Base-by-base conservation (phyloP, 108 stramenopile genomes). In the Seminavis robusta region DNA sequence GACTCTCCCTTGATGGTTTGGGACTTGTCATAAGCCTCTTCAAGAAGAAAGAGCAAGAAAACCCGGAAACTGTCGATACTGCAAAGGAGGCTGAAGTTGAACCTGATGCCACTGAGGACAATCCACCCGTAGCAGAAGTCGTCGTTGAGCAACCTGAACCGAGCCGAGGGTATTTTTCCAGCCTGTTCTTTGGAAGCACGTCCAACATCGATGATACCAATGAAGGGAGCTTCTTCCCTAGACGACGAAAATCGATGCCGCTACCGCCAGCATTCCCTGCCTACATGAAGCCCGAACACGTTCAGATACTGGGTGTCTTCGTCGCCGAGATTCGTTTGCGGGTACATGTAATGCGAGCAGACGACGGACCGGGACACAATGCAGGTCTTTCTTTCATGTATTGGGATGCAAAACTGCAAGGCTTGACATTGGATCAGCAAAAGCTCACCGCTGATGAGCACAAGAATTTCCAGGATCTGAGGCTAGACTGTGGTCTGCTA, bases 251-350 rank as follows among this genome's bases (percentile, higher is more conserved):
- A 42, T 4, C 4, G 28, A 24, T 38, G 4, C 36, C 2, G 27
- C 41, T 16, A 3, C 2, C 28, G 33, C 52, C 63, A 19, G 47
- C 80, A 0, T 90, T 80, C 42, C 70, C 84, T 0, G 33, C 51
- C 11, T 81, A 68, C 42, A 85, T 86, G 84, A 80, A 90, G 54
- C 88, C 88, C 54, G 84, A 90, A 64, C 65, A 73, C 21, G 77
- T 83, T 16, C 68, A 81, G 46, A 37, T 86, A 26, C 30, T 77
- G 7, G 83, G 80, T 17, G 31, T 90, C 9, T 49, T 74, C 50
- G 32, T 86, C 4, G 50, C 69, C 9, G 79, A 82, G 39, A 47
- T 84, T 30, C 45, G 52, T 4, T 4, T 82, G 21, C 71, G 88
- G 7, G 42, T 90, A n/a, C 84, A 90, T 39, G 67, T 83, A 16